Conservation (phyloP, 2,329 filamentous ascomycete genomes). For the Pezicula radicicola region DNA sequence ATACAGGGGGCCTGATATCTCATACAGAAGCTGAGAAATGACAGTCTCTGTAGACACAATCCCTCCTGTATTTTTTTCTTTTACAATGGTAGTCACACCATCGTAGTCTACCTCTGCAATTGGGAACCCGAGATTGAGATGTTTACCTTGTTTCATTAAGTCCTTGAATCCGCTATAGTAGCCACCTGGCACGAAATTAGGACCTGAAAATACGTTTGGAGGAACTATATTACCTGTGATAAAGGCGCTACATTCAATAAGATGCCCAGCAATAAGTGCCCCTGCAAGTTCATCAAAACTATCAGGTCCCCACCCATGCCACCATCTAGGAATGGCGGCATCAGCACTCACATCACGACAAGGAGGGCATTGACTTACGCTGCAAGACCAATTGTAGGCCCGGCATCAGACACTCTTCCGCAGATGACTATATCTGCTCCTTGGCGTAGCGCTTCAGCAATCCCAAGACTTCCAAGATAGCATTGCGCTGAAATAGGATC, state of each 20-base stretch:
- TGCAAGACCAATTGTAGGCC: conserved; percentile 35
- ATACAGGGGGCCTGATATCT: conserved; percentile 53
- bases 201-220: too few species aligned
- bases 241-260: conserved; percentile 23
- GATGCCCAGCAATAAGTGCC: conserved; percentile 26
- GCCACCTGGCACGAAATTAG: not conserved
- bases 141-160: conserved; percentile 27
- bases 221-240: conserved; percentile 4
- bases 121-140: conserved; percentile 41
- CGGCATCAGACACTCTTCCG: conserved; percentile 38
- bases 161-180: conserved; percentile 23
- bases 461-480: conserved; percentile 34
- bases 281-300: conserved; percentile 34
- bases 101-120: conserved; percentile 39
- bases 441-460: conserved; percentile 33
- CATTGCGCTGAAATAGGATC: conserved; percentile 16
- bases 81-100: conserved; percentile 39
- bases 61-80: conserved; percentile 36
- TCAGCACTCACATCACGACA: too few species aligned
- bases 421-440: conserved; percentile 41
- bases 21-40: conserved; percentile 48
- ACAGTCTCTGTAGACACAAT: conserved; percentile 45
- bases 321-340: conserved; percentile 23
- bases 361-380: conserved; percentile 4
- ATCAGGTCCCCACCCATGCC: conserved; percentile 33